Evolutionary conservation across 2,329 filamentous ascomycete genomes (phyloP).

Genomic region (Fusarium chlamydosporum): DNA sequence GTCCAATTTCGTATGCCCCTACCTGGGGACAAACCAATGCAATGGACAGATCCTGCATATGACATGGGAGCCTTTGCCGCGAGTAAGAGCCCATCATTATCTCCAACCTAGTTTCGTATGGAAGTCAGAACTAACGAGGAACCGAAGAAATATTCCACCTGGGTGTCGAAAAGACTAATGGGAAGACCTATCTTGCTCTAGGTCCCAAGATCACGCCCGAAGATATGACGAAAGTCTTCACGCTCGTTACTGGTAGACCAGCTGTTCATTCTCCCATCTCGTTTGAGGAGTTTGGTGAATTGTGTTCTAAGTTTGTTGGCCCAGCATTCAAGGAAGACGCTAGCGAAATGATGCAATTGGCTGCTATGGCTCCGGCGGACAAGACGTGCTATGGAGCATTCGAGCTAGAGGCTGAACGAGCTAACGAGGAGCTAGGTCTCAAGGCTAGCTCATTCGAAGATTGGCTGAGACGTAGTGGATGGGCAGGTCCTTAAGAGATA

Average conservation of each 20-base stretch:
- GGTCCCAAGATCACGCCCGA: neutral
- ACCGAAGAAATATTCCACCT: neutral
- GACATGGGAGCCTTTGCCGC: neutral
- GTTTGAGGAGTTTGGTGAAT: neutral
- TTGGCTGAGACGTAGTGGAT: neutral
- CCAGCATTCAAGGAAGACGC: neutral
- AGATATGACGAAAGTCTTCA: neutral
- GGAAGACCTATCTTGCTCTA: slow-evolving; percentile 7
- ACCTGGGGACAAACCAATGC: neutral
- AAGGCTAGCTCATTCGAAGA: neutral
- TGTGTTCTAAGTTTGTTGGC: neutral
- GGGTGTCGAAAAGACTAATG: neutral
- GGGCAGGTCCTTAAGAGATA: neutral
- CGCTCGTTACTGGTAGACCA: neutral
- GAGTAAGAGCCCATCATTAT: neutral
- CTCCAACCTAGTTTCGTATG: too few species aligned
- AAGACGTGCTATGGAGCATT: neutral
- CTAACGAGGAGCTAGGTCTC: neutral
- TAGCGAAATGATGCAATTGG: slow-evolving; percentile 8
- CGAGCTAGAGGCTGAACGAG: neutral
- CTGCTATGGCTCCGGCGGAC: neutral
- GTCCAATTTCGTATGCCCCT: neutral
- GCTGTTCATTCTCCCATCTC: neutral
- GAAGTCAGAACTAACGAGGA: neutral
- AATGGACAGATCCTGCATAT: slow-evolving; percentile 6